Conservation (phyloP, 106 monocot genomes). For the Dioscorea alata region DNA sequence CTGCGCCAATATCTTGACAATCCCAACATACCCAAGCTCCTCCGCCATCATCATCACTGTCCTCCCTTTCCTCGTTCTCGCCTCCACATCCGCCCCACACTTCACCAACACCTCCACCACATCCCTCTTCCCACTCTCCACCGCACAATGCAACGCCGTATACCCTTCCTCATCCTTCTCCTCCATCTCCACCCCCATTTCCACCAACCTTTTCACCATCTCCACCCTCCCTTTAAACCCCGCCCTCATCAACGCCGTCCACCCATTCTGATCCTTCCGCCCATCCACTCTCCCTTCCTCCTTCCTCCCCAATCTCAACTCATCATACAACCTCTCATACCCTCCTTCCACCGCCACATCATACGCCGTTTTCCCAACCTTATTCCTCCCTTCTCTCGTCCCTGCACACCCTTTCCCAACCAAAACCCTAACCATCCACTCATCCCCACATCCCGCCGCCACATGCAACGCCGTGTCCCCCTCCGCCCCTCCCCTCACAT, state of each 20-base stretch:
- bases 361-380: constrained; percentile 32
- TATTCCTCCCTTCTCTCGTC: constrained; percentile 24
- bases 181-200: constrained; percentile 31
- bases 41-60: constrained; percentile 33
- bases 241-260: constrained; percentile 56
- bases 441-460: constrained; percentile 38
- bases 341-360: constrained; percentile 40
- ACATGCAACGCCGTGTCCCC: constrained; percentile 38
- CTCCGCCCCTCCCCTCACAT: constrained; percentile 26
- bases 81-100: constrained; percentile 28
- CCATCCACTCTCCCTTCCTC: constrained; percentile 31
- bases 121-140: constrained; percentile 37
- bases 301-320: constrained; percentile 30
- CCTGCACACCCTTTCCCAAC: constrained; percentile 18
- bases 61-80: constrained; percentile 27
- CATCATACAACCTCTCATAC: constrained; percentile 23
- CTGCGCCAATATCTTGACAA: constrained; percentile 19
- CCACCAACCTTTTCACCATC: constrained; percentile 23
- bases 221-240: constrained; percentile 46
- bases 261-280: constrained; percentile 44
- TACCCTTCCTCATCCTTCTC: constrained; percentile 43
- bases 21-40: constrained; percentile 25
- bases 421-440: constrained; percentile 27
- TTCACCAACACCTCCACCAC: constrained; percentile 40
- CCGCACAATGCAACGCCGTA: constrained; percentile 56